Conservation (phyloP, 805 yeast genomes). For the Pichia nakasei region DNA sequence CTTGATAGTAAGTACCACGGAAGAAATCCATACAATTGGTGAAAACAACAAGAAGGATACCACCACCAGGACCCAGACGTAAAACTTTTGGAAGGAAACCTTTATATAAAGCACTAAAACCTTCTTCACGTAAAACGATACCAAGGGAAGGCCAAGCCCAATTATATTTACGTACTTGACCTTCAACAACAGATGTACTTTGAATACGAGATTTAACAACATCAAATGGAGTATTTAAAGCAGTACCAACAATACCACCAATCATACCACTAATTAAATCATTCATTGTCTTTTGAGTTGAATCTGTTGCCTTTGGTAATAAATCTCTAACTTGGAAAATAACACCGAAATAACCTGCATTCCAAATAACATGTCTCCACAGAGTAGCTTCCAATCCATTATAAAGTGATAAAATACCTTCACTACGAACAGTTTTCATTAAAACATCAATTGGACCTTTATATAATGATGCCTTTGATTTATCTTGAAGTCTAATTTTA, state of each 20-base stretch:
- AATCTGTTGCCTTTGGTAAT: constrained; percentile 67
- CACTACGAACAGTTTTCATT: constrained; percentile 55
- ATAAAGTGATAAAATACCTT: constrained; percentile 78
- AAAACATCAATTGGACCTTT: constrained; percentile 81
- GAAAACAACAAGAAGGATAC: constrained; percentile 94
- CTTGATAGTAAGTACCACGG: constrained; percentile 41
- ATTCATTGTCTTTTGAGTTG: constrained; percentile 69
- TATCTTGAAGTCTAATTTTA: constrained; percentile 91
- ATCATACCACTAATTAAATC: constrained; percentile 88
- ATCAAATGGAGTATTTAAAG: constrained; percentile 92
- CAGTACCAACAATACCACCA: constrained; percentile 97
- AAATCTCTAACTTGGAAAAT: constrained; percentile 77
- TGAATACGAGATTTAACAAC: constrained; percentile 96
- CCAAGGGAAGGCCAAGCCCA: constrained; percentile 83
- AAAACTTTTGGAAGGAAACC: constrained; percentile 96
- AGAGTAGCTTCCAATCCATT: constrained; percentile 94
- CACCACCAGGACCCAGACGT: constrained; percentile 99
- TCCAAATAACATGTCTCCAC: constrained; percentile 97
- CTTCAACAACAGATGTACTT: constrained; percentile 53
- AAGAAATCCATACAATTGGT: constrained; percentile 92
- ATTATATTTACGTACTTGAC: constrained; percentile 77
- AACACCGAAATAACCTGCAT: constrained; percentile 95
- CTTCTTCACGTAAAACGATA: constrained; percentile 81
- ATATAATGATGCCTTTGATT: constrained; percentile 46
- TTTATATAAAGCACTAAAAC: constrained; percentile 82